phyloP scores from a whole-genome alignment of 768 basidiomycete genomes.

The Lyophyllum decastes region DNA sequence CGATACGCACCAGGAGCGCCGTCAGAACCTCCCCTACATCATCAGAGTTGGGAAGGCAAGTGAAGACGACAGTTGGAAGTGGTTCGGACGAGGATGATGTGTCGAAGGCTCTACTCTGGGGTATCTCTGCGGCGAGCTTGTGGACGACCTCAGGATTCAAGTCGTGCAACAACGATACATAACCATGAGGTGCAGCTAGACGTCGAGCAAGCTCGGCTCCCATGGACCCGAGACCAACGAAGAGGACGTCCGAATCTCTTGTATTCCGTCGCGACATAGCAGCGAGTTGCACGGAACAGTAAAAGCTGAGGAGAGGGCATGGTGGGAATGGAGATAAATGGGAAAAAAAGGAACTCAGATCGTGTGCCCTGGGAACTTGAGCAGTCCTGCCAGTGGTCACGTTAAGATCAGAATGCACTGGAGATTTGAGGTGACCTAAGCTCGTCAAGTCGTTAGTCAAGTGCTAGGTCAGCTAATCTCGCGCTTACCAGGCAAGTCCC shows the following conservation, averaged over 20 bases:
- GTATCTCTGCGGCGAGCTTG: too few species aligned
- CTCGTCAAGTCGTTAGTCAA: too few species aligned
- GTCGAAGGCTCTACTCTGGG: not conserved
- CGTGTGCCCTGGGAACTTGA: not conserved
- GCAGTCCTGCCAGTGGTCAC: too few species aligned
- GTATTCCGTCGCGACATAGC: not conserved
- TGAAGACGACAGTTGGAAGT: slow-evolving; percentile 7
- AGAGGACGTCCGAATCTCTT: slow-evolving; percentile 3
- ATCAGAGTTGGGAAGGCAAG: slow-evolving; percentile 12
- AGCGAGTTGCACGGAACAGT: not conserved
- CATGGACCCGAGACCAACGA: slow-evolving; percentile 13
- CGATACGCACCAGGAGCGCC: not conserved
- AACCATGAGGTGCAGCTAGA: slow-evolving; percentile 1
- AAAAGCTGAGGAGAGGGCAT: not conserved
- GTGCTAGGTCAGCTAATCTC: too few species aligned
- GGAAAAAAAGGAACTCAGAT: not conserved
- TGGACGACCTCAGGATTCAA: not conserved
- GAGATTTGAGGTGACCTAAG: too few species aligned
- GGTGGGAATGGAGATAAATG: not conserved
- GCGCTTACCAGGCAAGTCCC: too few species aligned
- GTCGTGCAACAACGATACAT: slow-evolving; percentile 9
- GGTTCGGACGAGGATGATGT: not conserved
- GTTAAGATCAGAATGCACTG: too few species aligned
- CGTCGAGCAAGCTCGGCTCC: slow-evolving; percentile 8
- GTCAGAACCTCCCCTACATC: slow-evolving; percentile 6